A percentile compares a stretch with the other conserved stretches of the same genome.
Conservation (phyloP, 2,329 filamentous ascomycete genomes). For the Aphanoascus verrucosus region DNA sequence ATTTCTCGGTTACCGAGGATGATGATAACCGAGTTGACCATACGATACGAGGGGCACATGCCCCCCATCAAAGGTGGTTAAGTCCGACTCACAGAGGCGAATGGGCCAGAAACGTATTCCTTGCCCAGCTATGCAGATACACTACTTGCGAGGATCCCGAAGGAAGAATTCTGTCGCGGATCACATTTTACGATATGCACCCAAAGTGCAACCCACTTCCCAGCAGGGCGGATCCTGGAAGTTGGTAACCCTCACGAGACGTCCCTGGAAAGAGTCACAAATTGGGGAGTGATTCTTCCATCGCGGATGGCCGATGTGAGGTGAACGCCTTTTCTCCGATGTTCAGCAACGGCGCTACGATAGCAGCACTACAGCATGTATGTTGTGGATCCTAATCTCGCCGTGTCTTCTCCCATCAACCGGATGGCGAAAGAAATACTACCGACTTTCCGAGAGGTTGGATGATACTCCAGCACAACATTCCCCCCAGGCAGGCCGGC, state of each 20-base stretch:
- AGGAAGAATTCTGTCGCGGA: neutral
- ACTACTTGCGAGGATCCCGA: neutral
- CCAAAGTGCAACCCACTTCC: constrained; percentile 8
- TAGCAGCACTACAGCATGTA: neutral
- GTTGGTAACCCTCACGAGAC: neutral
- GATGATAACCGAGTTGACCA: neutral
- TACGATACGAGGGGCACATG: neutral
- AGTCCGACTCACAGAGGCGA: constrained; percentile 3
- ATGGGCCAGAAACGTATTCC: neutral
- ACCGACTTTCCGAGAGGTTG: neutral
- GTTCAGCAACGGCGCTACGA: neutral
- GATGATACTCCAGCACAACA: neutral
- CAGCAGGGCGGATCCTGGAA: constrained; percentile 8
- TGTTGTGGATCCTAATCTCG: neutral
- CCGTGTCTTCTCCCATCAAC: neutral
- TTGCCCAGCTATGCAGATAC: neutral
- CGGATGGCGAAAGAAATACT: neutral
- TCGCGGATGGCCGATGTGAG: no score
- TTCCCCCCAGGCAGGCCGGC: neutral
- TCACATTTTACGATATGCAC: neutral
- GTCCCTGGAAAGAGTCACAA: no score
- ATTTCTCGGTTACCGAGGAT: neutral
- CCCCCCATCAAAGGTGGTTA: neutral
- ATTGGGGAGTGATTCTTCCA: no score
- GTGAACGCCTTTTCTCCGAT: no score